Percentiles rank a stretch among this genome's conserved stretches.
These are phyloP conservation scores for Priceomyces carsonii DNA, from an alignment of 805 yeast species.

Conservation along the genomic window DNA sequence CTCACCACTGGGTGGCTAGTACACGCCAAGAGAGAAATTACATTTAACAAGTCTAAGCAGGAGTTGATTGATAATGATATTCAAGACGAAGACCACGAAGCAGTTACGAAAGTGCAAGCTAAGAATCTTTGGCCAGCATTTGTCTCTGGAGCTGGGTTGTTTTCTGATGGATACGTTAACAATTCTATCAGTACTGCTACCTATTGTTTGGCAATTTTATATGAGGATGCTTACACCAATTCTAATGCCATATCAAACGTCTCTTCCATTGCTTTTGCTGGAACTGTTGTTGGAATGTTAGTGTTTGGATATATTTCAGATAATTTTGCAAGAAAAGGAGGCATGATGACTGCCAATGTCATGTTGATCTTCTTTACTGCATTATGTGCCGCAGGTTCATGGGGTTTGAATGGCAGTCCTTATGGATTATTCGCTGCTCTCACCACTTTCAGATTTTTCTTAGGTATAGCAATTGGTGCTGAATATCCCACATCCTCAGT, in stretches of 20 bases:
- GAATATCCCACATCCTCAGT: constrained; percentile 95
- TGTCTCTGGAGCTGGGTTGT: constrained; percentile 89
- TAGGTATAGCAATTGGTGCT: constrained; percentile 92
- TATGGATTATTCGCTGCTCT: constrained; percentile 81
- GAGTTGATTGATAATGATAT: constrained; percentile 18
- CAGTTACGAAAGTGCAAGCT: constrained; percentile 16
- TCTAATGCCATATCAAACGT: constrained; percentile 79
- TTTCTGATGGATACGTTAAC: constrained; percentile 91
- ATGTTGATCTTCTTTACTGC: constrained; percentile 78
- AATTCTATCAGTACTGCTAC: constrained; percentile 79
- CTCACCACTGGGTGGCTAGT: constrained; percentile 43
- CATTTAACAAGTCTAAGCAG: constrained; percentile 28
- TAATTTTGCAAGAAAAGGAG: constrained; percentile 73
- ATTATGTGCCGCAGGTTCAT: constrained; percentile 72
- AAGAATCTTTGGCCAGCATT: constrained; percentile 59
- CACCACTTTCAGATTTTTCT: constrained; percentile 80
- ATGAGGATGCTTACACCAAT: constrained; percentile 59
- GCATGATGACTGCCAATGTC: constrained; percentile 77
- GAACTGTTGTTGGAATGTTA: constrained; percentile 86
- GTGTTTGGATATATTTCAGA: constrained; percentile 81
- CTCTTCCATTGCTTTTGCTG: constrained; percentile 86
- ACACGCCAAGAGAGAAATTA: constrained; percentile 44
- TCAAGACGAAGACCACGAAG: constrained; percentile 23
- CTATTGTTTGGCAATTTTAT: constrained; percentile 65
- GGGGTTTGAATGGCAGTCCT: constrained; percentile 75